Percentiles rank a stretch among this genome's conserved stretches.
Conservation (phyloP, 306 rosid genomes). For the Ceratonia siliqua region DNA sequence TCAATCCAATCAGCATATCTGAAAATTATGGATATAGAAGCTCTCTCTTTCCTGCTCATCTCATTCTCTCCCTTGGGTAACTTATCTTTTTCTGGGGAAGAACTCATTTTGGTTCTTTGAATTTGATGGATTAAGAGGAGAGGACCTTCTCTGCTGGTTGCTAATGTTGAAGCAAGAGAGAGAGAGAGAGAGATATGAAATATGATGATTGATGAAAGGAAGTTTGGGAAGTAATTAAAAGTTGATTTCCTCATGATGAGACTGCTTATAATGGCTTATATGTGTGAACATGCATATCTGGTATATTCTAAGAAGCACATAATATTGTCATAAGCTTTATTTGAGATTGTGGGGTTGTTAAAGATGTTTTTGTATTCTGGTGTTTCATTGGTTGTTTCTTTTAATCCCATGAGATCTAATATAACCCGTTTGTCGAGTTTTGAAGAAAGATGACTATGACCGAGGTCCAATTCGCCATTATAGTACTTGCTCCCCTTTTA, state of each 20-base stretch:
- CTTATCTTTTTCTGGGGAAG: conserved; percentile 38
- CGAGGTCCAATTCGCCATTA: conserved; percentile 12
- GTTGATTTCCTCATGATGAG: conserved; percentile 13
- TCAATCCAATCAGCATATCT: conserved; percentile 83
- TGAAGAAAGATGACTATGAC: conserved; percentile 38
- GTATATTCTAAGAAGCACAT: conserved; percentile 40
- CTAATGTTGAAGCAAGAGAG: neutral
- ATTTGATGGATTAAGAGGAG: neutral
- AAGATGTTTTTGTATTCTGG: conserved; percentile 25
- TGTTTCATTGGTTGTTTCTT: conserved; percentile 27
- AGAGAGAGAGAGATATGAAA: neutral
- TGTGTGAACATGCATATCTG: conserved; percentile 13
- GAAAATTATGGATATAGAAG: conserved; percentile 47
- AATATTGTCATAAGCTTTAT: conserved; percentile 16
- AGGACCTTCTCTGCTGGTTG: neutral
- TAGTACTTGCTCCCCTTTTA: neutral
- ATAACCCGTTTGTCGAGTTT: conserved; percentile 3
- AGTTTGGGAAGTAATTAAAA: conserved; percentile 3
- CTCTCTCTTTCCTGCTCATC: conserved; percentile 36
- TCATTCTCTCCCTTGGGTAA: neutral
- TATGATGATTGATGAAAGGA: neutral
- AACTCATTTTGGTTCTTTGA: conserved; percentile 39
- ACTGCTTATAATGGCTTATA: conserved; percentile 20
- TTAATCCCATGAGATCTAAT: conserved; percentile 4
- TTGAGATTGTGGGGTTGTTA: conserved; percentile 43